These are phyloP conservation scores for Ramularia collo-cygni DNA, from an alignment of 2,329 filamentous ascomycete species.

Conservation along the genomic window DNA sequence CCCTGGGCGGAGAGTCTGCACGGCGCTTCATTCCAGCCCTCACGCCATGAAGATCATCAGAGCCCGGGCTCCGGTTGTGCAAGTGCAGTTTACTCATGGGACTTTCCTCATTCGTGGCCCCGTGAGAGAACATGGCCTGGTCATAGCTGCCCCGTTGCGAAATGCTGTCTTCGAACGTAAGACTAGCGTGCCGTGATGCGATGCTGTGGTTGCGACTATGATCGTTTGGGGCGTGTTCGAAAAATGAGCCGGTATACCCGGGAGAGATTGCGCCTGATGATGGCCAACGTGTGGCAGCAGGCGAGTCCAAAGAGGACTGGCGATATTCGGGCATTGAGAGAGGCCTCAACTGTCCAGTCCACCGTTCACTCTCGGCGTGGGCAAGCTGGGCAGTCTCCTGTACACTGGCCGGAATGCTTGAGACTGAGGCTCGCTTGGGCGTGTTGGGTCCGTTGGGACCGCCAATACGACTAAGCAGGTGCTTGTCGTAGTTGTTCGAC, in stretches of 20 bases:
- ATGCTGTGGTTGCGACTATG: constrained; percentile 2
- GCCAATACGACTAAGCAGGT: constrained; percentile 55
- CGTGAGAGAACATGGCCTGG: constrained; percentile 48
- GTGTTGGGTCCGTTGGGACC: constrained; percentile 46
- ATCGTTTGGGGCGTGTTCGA: constrained; percentile 15
- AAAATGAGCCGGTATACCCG: constrained; percentile 37
- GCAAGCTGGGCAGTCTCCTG: constrained; percentile 29
- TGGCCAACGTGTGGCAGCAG: constrained; percentile 32
- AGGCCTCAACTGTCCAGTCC: constrained; percentile 39
- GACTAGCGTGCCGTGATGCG: constrained; percentile 34
- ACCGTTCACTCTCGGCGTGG: constrained; percentile 34
- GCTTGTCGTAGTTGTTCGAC: constrained; percentile 57
- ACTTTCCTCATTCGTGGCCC: constrained; percentile 49
- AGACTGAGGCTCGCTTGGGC: constrained; percentile 39
- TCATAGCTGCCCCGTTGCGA: constrained; percentile 59
- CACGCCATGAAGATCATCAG: constrained; percentile 37
- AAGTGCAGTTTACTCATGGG: constrained; percentile 47
- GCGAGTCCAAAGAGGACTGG: constrained; percentile 34
- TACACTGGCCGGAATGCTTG: constrained; percentile 19
- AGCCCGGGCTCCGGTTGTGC: constrained; percentile 44
- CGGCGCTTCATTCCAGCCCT: constrained; percentile 56
- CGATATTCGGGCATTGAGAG: constrained; percentile 40
- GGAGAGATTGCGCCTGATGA: constrained; percentile 40
- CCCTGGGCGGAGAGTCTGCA: constrained; percentile 57
- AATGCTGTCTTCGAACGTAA: constrained; percentile 37